phyloP scores from a whole-genome alignment of 805 yeast genomes.

The Ogataea chonburiensis region DNA sequence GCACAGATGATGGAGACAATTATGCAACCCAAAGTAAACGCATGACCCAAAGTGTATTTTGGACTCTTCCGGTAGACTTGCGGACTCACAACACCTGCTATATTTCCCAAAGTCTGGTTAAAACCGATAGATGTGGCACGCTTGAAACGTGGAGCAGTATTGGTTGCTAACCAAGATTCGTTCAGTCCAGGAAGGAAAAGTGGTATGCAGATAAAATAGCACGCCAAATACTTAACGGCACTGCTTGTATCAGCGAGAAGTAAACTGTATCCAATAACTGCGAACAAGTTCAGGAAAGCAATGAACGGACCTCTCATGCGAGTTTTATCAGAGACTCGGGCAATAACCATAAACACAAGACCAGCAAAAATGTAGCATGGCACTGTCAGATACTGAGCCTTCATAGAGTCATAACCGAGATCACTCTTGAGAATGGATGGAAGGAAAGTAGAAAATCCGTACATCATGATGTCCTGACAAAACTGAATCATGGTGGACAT shows the following conservation, averaged over 20 bases:
- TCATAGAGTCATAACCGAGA: slow-evolving; percentile 31
- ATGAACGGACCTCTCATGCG: slow-evolving; percentile 36
- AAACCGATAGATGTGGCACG: slow-evolving; percentile 43
- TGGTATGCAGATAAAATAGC: slow-evolving; percentile 36
- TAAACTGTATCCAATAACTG: slow-evolving; percentile 32
- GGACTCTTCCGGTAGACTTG: slow-evolving; percentile 43
- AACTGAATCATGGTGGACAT: slow-evolving; percentile 41
- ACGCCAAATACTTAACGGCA: slow-evolving; percentile 24
- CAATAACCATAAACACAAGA: slow-evolving; percentile 25
- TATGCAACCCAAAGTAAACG: slow-evolving; percentile 38
- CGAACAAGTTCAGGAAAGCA: slow-evolving; percentile 27
- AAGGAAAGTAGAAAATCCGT: slow-evolving; percentile 43
- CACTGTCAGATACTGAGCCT: slow-evolving; percentile 41
- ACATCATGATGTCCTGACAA: slow-evolving; percentile 42
- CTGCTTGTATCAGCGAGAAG: slow-evolving; percentile 30
- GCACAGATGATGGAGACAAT: slow-evolving; percentile 17
- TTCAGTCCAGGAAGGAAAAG: slow-evolving; percentile 39
- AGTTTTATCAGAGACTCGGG: slow-evolving; percentile 30
- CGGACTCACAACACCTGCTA: slow-evolving; percentile 45
- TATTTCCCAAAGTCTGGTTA: slow-evolving; percentile 45
- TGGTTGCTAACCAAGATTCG: slow-evolving; percentile 44
- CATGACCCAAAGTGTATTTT: slow-evolving; percentile 38
- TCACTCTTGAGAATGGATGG: slow-evolving; percentile 39
- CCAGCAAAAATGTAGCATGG: slow-evolving; percentile 41
- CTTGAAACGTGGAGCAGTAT: slow-evolving; percentile 42